Conservation (phyloP, 225 moss, liverwort and hornwort genomes). For the Lunularia cruciata region DNA sequence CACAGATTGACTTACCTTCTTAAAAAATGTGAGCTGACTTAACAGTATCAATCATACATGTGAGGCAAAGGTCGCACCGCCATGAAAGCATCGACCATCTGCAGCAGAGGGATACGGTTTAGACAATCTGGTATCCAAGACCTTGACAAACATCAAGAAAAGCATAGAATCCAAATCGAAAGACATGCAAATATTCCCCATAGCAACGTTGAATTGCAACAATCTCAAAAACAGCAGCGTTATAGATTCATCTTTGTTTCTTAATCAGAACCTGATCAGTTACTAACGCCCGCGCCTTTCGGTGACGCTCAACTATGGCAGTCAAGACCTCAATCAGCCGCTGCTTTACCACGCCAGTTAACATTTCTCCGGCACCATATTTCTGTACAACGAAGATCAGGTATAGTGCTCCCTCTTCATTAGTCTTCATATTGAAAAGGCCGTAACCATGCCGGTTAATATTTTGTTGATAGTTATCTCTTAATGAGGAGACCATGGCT, state of each 20-base stretch:
- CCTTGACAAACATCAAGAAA: no score
- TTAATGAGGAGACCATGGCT: no score
- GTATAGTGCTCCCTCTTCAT: neutral
- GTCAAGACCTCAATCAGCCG: constrained; percentile 74
- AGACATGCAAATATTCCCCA: neutral
- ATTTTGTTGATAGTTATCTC: no score
- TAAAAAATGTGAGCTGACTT: neutral
- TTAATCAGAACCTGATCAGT: constrained; percentile 95
- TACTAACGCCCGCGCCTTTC: constrained; percentile 68
- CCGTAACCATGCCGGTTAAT: no score
- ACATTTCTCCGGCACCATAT: constrained; percentile 67
- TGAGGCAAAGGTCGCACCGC: constrained; percentile 75
- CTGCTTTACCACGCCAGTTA: constrained; percentile 84
- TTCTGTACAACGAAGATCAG: constrained; percentile 44
- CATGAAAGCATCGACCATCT: constrained; percentile 97
- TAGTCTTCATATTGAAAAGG: neutral
- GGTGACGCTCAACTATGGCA: constrained; percentile 66
- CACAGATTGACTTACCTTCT: neutral
- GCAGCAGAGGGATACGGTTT: constrained; percentile 20
- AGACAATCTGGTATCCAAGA: neutral
- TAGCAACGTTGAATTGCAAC: neutral
- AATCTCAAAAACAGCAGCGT: neutral
- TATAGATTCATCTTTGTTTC: no score
- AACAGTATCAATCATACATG: constrained; percentile 48
- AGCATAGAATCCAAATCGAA: neutral